Evolutionary conservation across 352 stramenopile species (phyloP).

Genomic region (Pythium utonaiense): DNA sequence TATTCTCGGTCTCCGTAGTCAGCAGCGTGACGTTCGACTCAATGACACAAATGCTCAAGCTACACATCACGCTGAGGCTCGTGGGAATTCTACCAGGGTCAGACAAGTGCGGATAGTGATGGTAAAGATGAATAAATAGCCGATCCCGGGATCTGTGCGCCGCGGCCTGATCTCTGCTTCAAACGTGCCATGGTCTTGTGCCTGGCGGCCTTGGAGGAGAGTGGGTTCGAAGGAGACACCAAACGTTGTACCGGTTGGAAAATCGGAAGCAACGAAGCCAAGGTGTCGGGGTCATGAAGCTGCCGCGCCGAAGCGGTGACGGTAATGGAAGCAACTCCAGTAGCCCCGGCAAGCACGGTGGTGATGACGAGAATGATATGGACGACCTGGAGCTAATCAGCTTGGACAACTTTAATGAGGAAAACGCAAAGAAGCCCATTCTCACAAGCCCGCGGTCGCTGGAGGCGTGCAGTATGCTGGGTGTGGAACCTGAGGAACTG

Average conservation of each 20-base stretch:
- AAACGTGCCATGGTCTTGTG: neutral
- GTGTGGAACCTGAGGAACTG: constrained; percentile 63
- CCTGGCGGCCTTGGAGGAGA: neutral
- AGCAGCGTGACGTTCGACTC: no score
- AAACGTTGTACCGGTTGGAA: constrained; percentile 1
- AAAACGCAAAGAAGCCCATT: constrained; percentile 30
- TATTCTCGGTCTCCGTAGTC: constrained; percentile 2
- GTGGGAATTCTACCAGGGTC: no score
- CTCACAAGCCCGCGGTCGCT: constrained; percentile 68
- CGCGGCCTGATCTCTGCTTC: neutral
- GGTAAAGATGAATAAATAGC: neutral
- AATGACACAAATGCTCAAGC: neutral
- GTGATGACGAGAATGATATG: constrained; percentile 27
- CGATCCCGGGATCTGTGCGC: neutral
- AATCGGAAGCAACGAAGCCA: constrained; percentile 3
- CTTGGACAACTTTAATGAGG: constrained; percentile 69
- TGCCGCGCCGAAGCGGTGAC: neutral
- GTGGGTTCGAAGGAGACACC: neutral
- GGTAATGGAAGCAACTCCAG: neutral
- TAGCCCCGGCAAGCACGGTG: neutral
- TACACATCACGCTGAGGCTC: no score
- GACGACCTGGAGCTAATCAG: constrained; percentile 27
- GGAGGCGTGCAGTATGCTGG: constrained; percentile 70
- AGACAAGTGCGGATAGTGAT: no score
- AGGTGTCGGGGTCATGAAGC: constrained; percentile 9